These are phyloP conservation scores for Alternaria sp. DNA, from an alignment of 2,329 filamentous ascomycete species.

Conservation along the genomic window DNA sequence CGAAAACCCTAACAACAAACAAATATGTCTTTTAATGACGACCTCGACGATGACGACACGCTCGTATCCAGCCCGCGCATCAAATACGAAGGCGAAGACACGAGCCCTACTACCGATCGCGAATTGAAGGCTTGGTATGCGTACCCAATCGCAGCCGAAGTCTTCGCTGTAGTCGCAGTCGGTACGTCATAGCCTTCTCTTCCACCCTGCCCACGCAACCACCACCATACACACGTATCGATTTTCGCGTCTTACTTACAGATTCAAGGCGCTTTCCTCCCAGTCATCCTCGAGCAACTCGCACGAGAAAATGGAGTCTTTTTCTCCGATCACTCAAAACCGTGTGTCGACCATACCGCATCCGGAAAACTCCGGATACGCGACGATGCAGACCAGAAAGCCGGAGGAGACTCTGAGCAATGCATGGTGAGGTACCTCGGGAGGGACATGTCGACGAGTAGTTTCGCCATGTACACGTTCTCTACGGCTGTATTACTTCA, in stretches of 20 bases:
- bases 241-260: neutral
- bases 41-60: slow-evolving; percentile 10
- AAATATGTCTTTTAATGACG: slow-evolving; percentile 20
- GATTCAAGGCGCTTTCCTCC: slow-evolving; percentile 81
- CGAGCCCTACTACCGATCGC: slow-evolving; percentile 76
- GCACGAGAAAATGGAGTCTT: slow-evolving; percentile 88
- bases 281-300: slow-evolving; percentile 87
- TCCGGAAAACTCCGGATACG: slow-evolving; percentile 30
- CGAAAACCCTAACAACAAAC: neutral
- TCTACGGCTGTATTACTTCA: slow-evolving; percentile 86
- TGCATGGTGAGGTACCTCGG: slow-evolving; percentile 83
- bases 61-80: neutral
- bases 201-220: neutral
- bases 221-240: neutral
- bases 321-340: slow-evolving; percentile 72
- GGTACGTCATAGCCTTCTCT: slow-evolving; percentile 57
- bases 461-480: slow-evolving; percentile 96
- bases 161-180: slow-evolving; percentile 87
- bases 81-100: slow-evolving; percentile 48
- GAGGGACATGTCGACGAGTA: slow-evolving; percentile 83
- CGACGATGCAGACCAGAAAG: slow-evolving; percentile 18
- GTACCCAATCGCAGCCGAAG: slow-evolving; percentile 89
- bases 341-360: slow-evolving; percentile 70
- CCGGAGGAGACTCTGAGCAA: slow-evolving; percentile 52
- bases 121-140: slow-evolving; percentile 89